phyloP scores from a whole-genome alignment of 352 stramenopile species.

The Phytophthora chlamydospora region DNA sequence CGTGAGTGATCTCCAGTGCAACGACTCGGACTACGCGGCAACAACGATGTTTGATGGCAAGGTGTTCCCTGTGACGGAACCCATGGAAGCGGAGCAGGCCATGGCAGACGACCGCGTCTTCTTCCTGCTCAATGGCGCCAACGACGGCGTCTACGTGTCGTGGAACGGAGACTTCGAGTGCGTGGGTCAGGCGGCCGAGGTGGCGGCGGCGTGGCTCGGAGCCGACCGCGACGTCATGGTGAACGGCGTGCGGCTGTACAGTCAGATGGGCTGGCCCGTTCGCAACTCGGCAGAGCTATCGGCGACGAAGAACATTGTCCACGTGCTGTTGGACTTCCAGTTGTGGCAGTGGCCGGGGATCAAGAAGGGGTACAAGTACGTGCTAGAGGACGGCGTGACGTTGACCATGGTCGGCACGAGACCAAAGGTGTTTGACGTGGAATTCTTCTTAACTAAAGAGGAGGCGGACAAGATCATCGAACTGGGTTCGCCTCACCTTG shows the following conservation, averaged over 20 bases:
- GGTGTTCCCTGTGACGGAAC: constrained; percentile 41
- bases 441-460: constrained; percentile 63
- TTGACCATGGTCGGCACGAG: constrained; percentile 69
- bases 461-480: constrained; percentile 70
- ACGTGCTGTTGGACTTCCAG: constrained; percentile 77
- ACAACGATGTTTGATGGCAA: constrained; percentile 57
- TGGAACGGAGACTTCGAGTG: constrained; percentile 71
- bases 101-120: constrained; percentile 54
- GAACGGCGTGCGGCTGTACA: constrained; percentile 73
- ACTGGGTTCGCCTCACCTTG: constrained; percentile 51
- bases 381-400: constrained; percentile 59
- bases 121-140: constrained; percentile 78
- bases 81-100: constrained; percentile 38
- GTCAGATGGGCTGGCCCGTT: constrained; percentile 58
- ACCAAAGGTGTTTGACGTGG: constrained; percentile 80
- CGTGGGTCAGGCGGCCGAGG: constrained; percentile 37
- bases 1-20: constrained; percentile 31
- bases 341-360: constrained; percentile 79
- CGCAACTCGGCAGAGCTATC: constrained; percentile 47
- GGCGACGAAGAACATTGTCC: constrained; percentile 55
- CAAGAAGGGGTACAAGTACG: constrained; percentile 64
- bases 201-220: constrained; percentile 56
- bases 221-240: constrained; percentile 59
- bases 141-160: constrained; percentile 67
- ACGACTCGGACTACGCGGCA: constrained; percentile 41